Evolutionary conservation across 352 stramenopile species (phyloP), one percentile per base, ranked within the genome.

Genomic region (Phytophthora tubulina): DNA sequence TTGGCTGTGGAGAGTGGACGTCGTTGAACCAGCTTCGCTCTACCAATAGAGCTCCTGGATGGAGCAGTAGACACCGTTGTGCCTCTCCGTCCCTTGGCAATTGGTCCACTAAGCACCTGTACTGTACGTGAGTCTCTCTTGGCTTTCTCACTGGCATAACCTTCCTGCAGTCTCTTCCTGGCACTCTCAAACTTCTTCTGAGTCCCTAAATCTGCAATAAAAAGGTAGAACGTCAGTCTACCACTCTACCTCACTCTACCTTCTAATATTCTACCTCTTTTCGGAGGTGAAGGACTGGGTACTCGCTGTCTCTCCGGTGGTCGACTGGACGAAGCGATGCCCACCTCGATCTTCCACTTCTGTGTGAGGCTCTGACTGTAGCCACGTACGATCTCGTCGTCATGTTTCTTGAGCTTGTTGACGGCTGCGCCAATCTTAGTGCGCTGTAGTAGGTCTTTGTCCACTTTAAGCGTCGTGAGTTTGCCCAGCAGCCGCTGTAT

Each of bases 361-460:
- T 92, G 86, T 15, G 84, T 95, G 60, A 96, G 77, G n/a, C 73
- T 93, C 14, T 78, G 68, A 50, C 86, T 94, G 76, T 96, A 96
- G 27, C 85, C 88, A 38, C 81, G 79, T 46, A 96, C 83, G 61
- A 95, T 74, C 31, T 94, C 81, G 56, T 96, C 89, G 17, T 90
- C 69, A 72, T 96, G 89, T 70, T 96, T 96, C 63, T 87, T 91
- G 60, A 95, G 81, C 58, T 95, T 95, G 73, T 87, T 91, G 39
- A 96, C 89, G 63, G 85, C 84, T 30, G 87, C 85, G 42, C 89
- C 89, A 63, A 96, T 93, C 57, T 86, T 84, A 32, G 88, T 96
- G 58, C 79, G 76, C 64, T 91, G 83, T 55, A 96, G 73, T 61
- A 95, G 73, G 10, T 89, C 85, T 38, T 88, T 82, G 70, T 96